phyloP scores from a whole-genome alignment of 768 basidiomycete genomes.

The Exidia glandulosa region DNA sequence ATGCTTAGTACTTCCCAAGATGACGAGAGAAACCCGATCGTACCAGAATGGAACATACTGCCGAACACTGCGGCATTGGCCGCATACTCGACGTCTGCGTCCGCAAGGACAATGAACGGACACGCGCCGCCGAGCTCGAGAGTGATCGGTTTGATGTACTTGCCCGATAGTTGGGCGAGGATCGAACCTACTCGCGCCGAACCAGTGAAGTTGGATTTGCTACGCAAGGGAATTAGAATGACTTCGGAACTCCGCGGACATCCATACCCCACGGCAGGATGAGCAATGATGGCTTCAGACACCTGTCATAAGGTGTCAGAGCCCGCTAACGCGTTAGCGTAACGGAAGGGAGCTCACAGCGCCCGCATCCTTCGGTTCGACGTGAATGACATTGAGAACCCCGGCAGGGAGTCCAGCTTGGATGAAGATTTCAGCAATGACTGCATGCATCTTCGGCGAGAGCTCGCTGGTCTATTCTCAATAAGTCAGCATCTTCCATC shows the following conservation, averaged over 20 bases:
- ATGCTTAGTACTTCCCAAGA: neutral
- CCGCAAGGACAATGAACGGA: neutral
- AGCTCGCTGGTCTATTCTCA: slow-evolving; percentile 15
- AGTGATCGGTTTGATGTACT: slow-evolving; percentile 23
- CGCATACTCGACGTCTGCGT: neutral
- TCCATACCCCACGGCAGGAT: slow-evolving; percentile 10
- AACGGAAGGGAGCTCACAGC: neutral
- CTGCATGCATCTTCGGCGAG: slow-evolving; percentile 20
- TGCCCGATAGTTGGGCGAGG: slow-evolving; percentile 21
- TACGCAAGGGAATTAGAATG: slow-evolving; percentile 6
- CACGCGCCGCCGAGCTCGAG: neutral
- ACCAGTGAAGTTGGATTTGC: slow-evolving; percentile 18
- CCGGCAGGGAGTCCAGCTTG: slow-evolving; percentile 28
- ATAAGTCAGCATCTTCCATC: neutral
- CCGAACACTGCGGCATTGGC: neutral
- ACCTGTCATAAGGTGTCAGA: slow-evolving; percentile 2
- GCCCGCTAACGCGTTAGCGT: too few relatives aligned
- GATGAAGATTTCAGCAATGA: slow-evolving; percentile 22
- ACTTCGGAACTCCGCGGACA: neutral
- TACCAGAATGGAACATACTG: neutral
- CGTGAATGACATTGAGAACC: slow-evolving; percentile 23
- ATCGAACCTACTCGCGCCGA: slow-evolving; percentile 20
- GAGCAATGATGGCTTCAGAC: slow-evolving; percentile 15
- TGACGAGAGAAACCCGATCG: neutral
- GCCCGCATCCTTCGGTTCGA: slow-evolving; percentile 14